Percentiles rank a stretch among this genome's conserved stretches.
These are phyloP conservation scores for Yarrowia porcina DNA, from an alignment of 805 yeast species.

Conservation along the genomic window DNA sequence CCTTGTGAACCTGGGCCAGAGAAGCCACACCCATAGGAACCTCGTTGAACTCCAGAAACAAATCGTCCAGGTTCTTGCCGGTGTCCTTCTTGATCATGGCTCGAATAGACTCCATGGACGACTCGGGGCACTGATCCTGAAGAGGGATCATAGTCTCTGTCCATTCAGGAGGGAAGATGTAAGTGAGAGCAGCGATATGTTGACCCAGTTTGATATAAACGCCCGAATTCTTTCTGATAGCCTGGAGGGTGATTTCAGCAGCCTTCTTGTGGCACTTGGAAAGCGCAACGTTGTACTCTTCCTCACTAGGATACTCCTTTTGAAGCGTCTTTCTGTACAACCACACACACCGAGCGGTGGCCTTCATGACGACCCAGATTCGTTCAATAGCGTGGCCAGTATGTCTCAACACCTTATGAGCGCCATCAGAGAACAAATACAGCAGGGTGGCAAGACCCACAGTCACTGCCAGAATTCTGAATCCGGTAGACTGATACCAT, in stretches of 20 bases:
- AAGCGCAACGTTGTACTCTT: conserved; percentile 52
- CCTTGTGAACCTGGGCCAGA: conserved; percentile 91
- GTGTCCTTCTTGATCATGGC: conserved; percentile 67
- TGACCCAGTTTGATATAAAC: conserved; percentile 93
- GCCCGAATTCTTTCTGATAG: conserved; percentile 85
- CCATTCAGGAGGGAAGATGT: conserved; percentile 90
- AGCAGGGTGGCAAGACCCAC: conserved; percentile 2
- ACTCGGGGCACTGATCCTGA: conserved; percentile 85
- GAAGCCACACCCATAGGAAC: conserved; percentile 93
- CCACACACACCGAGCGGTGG: conserved; percentile 69
- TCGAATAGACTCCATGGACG: conserved; percentile 65
- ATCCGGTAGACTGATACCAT: conserved; percentile 4
- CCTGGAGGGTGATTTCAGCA: conserved; percentile 72
- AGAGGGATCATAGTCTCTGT: conserved; percentile 89
- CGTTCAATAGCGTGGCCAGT: conserved; percentile 33
- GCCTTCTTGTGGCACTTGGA: conserved; percentile 67
- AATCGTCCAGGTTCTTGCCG: conserved; percentile 55
- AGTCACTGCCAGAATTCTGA: background rate
- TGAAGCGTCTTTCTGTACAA: conserved; percentile 60
- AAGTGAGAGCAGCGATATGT: conserved; percentile 88
- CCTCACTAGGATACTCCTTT: conserved; percentile 43
- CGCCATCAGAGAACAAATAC: conserved; percentile 17
- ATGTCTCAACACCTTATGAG: conserved; percentile 29
- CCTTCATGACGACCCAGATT: conserved; percentile 40
- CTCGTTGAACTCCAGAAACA: conserved; percentile 63